Evolutionary conservation across 2,329 filamentous ascomycete species (phyloP).

Genomic region (Xylaria polymorpha): DNA sequence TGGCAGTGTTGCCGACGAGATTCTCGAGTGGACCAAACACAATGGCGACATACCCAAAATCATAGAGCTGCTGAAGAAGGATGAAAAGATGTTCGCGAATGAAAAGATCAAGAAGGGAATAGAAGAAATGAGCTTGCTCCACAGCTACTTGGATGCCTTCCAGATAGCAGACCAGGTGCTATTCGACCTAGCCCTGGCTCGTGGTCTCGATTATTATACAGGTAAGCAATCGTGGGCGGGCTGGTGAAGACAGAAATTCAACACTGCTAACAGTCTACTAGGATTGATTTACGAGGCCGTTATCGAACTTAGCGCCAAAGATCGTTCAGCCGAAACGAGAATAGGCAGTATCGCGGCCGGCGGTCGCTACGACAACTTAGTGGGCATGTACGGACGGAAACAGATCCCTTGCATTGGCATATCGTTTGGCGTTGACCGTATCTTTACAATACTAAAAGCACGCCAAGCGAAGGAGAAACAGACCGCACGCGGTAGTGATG

Average conservation of each 20-base stretch:
- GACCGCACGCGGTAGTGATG: slow-evolving; percentile 63
- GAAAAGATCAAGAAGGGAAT: slow-evolving; percentile 74
- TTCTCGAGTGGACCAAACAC: slow-evolving; percentile 76
- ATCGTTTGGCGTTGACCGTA: slow-evolving; percentile 82
- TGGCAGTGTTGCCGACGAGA: slow-evolving; percentile 74
- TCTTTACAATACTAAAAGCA: slow-evolving; percentile 81
- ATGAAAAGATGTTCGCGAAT: slow-evolving; percentile 71
- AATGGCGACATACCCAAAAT: slow-evolving; percentile 73
- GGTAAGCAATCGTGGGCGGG: slow-evolving; percentile 51
- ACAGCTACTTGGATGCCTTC: slow-evolving; percentile 76
- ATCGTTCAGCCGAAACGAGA: slow-evolving; percentile 77
- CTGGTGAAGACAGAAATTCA: neutral
- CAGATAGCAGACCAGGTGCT: slow-evolving; percentile 72
- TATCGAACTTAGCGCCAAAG: slow-evolving; percentile 68
- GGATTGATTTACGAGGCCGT: slow-evolving; percentile 77
- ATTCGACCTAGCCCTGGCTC: slow-evolving; percentile 78
- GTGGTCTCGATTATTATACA: slow-evolving; percentile 81
- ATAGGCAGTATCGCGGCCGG: slow-evolving; percentile 81
- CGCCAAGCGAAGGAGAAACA: slow-evolving; percentile 63
- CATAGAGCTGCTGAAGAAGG: slow-evolving; percentile 67
- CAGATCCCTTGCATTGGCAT: slow-evolving; percentile 83
- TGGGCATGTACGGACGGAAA: slow-evolving; percentile 80
- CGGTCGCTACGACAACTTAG: slow-evolving; percentile 80
- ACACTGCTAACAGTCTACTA: slow-evolving; percentile 18
- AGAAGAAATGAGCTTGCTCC: slow-evolving; percentile 75